Evolutionary conservation across 768 basidiomycete genomes (phyloP).

Genomic region (Imleria badia): DNA sequence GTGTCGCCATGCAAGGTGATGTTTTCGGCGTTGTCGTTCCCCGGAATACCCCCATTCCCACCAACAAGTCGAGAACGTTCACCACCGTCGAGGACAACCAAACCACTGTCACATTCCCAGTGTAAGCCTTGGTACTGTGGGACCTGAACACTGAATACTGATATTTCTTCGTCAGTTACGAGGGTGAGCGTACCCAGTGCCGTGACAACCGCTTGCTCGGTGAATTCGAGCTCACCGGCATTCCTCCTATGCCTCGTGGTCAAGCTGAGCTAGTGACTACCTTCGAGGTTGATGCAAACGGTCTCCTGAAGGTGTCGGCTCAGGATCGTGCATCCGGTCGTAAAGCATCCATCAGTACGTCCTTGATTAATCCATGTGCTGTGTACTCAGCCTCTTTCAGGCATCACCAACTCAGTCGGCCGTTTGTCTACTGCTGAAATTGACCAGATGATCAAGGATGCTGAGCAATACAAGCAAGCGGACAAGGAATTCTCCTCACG

Average conservation of each 20-base stretch:
- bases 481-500: constrained; percentile 98
- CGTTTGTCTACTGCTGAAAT: constrained; percentile 97
- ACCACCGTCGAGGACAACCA: constrained; percentile 99
- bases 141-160: not conserved
- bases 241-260: constrained; percentile 98
- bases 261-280: constrained; percentile 99
- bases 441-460: constrained; percentile 99
- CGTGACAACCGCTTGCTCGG: constrained; percentile 98
- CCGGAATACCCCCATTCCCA: constrained; percentile 98
- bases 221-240: constrained; percentile 98
- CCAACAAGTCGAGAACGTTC: constrained; percentile 98
- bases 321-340: constrained; percentile 98
- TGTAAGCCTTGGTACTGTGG: constrained; percentile 47
- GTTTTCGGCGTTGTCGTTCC: constrained; percentile 99
- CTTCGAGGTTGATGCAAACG: constrained; percentile 99
- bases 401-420: constrained; percentile 98
- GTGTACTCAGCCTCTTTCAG: constrained; percentile 37
- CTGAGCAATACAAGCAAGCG: constrained; percentile 94
- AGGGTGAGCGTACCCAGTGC: constrained; percentile 99
- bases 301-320: constrained; percentile 98
- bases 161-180: constrained; percentile 57
- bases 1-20: constrained; percentile 99
- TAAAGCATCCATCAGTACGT: constrained; percentile 94
- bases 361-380: not conserved
- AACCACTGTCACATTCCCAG: constrained; percentile 99